A percentile compares a stretch with the other conserved stretches of the same genome.
These are phyloP conservation scores for Achaetomiella virescens DNA, from an alignment of 495 filamentous ascomycete species.

Conservation along the genomic window DNA sequence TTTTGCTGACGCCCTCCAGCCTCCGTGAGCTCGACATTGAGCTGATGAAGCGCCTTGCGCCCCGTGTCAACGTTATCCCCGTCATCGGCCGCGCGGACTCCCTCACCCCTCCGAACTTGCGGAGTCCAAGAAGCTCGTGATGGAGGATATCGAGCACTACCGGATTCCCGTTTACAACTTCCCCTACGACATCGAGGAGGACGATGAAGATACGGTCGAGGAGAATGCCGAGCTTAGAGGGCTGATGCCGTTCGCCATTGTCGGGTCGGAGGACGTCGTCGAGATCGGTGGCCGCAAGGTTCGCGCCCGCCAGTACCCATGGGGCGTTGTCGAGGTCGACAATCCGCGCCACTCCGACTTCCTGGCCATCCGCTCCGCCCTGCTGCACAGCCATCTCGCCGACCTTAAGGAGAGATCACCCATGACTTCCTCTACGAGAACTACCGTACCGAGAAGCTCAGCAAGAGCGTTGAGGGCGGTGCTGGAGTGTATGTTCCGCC, in stretches of 20 bases:
- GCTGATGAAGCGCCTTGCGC: slow-evolving; percentile 97
- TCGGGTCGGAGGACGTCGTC: slow-evolving; percentile 90
- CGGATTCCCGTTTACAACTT: slow-evolving; percentile 99
- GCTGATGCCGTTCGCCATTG: slow-evolving; percentile 97
- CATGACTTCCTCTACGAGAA: slow-evolving; percentile 99
- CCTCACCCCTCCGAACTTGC: slow-evolving; percentile 94
- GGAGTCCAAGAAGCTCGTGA: slow-evolving; percentile 98
- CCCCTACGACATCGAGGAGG: slow-evolving; percentile 98
- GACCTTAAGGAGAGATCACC: slow-evolving; percentile 99
- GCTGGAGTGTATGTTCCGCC: slow-evolving; percentile 65
- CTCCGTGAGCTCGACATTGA: slow-evolving; percentile 98
- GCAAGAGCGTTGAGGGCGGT: slow-evolving; percentile 95
- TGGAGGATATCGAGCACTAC: slow-evolving; percentile 99
- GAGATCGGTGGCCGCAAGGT: slow-evolving; percentile 90
- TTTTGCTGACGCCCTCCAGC: slow-evolving; percentile 41
- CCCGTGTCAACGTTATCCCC: slow-evolving; percentile 97
- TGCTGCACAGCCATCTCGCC: slow-evolving; percentile 93
- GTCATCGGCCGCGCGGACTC: slow-evolving; percentile 98
- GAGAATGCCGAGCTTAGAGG: slow-evolving; percentile 96
- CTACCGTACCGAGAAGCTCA: slow-evolving; percentile 99
- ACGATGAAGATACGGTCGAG: slow-evolving; percentile 98
- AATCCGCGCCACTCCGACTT: slow-evolving; percentile 99
- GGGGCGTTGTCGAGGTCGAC: slow-evolving; percentile 98
- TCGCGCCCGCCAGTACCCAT: slow-evolving; percentile 93
- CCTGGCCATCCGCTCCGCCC: slow-evolving; percentile 90